A percentile compares a stretch with the other conserved stretches of the same genome.
Evolutionary conservation across 139 green algal genomes (phyloP).

Genomic region (Haematococcus lacustris): DNA sequence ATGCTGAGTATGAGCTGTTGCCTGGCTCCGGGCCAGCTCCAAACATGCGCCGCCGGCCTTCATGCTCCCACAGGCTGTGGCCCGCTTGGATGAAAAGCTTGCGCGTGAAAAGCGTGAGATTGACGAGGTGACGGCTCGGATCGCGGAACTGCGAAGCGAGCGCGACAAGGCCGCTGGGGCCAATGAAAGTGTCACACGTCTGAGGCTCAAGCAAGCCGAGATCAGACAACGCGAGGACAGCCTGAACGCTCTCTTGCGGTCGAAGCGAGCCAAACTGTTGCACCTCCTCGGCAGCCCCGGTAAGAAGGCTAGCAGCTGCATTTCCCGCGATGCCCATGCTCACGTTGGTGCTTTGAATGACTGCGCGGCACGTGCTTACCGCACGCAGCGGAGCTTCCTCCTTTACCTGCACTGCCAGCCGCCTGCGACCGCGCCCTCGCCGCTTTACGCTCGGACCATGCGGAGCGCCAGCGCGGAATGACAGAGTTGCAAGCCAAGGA

Average conservation of each 20-base stretch:
- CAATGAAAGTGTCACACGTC: conserved; percentile 2
- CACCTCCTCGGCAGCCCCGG: conserved; percentile 8
- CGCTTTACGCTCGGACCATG: conserved; percentile 4
- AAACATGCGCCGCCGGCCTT: neutral
- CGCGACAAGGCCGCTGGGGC: conserved; percentile 10
- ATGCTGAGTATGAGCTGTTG: neutral
- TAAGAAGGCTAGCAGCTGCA: too few species aligned
- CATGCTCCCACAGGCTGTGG: neutral
- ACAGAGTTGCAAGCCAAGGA: neutral
- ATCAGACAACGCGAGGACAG: conserved; percentile 3
- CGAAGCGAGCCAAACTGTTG: conserved; percentile 8
- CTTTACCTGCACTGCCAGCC: conserved; percentile 3
- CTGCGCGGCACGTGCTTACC: too few species aligned
- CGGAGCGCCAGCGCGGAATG: neutral
- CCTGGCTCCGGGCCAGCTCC: neutral
- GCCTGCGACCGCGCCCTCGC: conserved; percentile 2
- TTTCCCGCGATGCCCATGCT: neutral
- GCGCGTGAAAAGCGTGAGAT: conserved; percentile 5
- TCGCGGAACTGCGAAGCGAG: conserved; percentile 7
- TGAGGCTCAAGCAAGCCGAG: conserved; percentile 13
- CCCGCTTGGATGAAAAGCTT: conserved; percentile 6
- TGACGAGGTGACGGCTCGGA: neutral
- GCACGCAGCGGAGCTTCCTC: conserved; percentile 6
- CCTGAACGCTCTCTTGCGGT: neutral
- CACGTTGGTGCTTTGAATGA: too few species aligned